phyloP scores from a whole-genome alignment of 192 early-diverging fungal species.

The Endogone sp. region DNA sequence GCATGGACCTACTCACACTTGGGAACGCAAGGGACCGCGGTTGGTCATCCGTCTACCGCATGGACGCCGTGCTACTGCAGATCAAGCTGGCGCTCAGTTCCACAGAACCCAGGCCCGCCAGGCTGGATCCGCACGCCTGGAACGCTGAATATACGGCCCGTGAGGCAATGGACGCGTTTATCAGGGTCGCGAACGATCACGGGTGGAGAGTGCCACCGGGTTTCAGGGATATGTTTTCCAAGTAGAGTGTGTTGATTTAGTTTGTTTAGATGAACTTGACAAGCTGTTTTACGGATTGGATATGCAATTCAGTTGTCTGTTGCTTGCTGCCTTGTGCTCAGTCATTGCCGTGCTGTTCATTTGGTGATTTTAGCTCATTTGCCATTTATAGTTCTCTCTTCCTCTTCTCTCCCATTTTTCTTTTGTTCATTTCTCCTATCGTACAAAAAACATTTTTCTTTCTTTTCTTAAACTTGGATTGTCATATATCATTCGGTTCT shows the following conservation, averaged over 20 bases:
- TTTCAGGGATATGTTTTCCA: background rate
- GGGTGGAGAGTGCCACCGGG: constrained; percentile 31
- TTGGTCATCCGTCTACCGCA: constrained; percentile 22
- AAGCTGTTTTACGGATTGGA: too few species aligned
- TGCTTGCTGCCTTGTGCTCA: background rate
- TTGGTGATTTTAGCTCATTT: too few species aligned
- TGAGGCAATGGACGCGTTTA: constrained; percentile 37
- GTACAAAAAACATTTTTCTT: background rate
- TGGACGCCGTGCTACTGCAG: constrained; percentile 34
- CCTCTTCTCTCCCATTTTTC: too few species aligned
- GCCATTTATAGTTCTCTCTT: too few species aligned
- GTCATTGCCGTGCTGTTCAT: too few species aligned
- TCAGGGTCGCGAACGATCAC: constrained; percentile 32
- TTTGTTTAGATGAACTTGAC: background rate
- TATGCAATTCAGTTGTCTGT: background rate
- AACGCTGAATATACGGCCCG: constrained; percentile 22
- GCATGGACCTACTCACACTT: constrained; percentile 33
- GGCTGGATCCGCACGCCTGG: constrained; percentile 28
- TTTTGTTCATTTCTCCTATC: too few species aligned
- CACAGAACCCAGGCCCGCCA: constrained; percentile 33
- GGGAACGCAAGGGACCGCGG: constrained; percentile 17
- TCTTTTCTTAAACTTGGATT: background rate
- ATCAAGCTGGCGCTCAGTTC: constrained; percentile 31
- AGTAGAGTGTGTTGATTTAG: background rate
- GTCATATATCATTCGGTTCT: background rate